phyloP scores from a whole-genome alignment of 495 filamentous ascomycete genomes.

The Aspergillus homomorphus region DNA sequence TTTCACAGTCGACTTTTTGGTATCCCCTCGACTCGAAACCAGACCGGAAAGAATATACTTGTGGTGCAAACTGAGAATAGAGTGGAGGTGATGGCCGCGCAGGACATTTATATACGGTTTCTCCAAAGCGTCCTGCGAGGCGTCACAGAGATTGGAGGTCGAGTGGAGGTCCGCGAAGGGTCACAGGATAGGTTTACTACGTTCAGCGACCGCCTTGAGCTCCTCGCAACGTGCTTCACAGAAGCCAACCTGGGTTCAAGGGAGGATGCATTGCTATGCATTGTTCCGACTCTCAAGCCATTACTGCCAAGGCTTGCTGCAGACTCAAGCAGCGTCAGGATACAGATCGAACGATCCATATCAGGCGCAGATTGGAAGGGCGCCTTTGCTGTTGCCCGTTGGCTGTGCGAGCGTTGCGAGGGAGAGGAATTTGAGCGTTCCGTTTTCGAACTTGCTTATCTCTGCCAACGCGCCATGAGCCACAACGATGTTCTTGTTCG shows the following conservation, averaged over 20 bases:
- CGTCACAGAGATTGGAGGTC: conserved; percentile 19
- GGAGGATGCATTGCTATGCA: conserved; percentile 39
- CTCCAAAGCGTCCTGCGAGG: conserved; percentile 16
- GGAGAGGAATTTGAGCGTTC: conserved; percentile 26
- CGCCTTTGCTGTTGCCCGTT: conserved; percentile 23
- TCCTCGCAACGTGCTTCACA: conserved; percentile 28
- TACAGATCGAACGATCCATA: conserved; percentile 15
- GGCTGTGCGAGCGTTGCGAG: conserved; percentile 31
- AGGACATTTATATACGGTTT: conserved; percentile 40
- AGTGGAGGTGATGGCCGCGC: conserved; percentile 33
- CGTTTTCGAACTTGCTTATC: conserved; percentile 26
- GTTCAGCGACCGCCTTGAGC: conserved; percentile 24
- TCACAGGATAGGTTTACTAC: conserved; percentile 19
- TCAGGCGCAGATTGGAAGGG: conserved; percentile 20
- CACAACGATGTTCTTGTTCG: conserved; percentile 10
- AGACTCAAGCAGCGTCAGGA: conserved; percentile 18
- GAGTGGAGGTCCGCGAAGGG: conserved; percentile 16
- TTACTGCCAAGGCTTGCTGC: conserved; percentile 29
- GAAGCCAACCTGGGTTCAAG: conserved; percentile 22
- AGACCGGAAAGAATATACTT: conserved; percentile 21
- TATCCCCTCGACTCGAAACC: conserved; percentile 7
- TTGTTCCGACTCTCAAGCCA: conserved; percentile 28
- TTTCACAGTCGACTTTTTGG: conserved; percentile 26
- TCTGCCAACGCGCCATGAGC: conserved; percentile 30
- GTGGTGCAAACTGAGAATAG: conserved; percentile 24